These are phyloP conservation scores for Fusarium multiceps DNA, from an alignment of 2,329 filamentous ascomycete species.

Conservation along the genomic window DNA sequence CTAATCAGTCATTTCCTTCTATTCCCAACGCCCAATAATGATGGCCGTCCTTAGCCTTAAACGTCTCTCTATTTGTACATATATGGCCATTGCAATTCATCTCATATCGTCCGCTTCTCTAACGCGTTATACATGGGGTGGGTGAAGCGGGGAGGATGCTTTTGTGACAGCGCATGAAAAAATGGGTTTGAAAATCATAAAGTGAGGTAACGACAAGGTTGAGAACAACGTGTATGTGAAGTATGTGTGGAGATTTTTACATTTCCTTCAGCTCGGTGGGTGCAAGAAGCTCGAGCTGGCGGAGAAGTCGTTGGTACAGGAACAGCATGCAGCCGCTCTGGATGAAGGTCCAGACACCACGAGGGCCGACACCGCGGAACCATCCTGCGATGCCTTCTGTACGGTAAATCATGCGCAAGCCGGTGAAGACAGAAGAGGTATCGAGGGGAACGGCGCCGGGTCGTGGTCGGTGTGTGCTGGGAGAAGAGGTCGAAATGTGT, in stretches of 20 bases:
- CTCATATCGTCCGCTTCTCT: constrained; percentile 32
- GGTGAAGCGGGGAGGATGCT: constrained; percentile 12
- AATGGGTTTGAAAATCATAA: constrained; percentile 28
- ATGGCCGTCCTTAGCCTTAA: constrained; percentile 36
- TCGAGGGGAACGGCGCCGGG: constrained; percentile 84
- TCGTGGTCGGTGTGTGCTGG: constrained; percentile 82
- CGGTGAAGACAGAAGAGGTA: constrained; percentile 88
- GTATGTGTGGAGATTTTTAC: constrained; percentile 40
- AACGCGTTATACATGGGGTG: constrained; percentile 25
- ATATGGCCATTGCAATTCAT: constrained; percentile 42
- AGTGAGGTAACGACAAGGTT: constrained; percentile 31
- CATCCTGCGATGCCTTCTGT: constrained; percentile 89
- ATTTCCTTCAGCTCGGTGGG: constrained; percentile 48
- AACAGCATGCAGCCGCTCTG: constrained; percentile 98
- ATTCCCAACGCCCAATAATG: constrained; percentile 50
- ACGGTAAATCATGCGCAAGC: constrained; percentile 86
- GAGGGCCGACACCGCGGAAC: constrained; percentile 94
- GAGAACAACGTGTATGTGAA: constrained; percentile 25
- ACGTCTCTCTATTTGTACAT: constrained; percentile 44
- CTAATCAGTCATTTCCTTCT: constrained; percentile 41
- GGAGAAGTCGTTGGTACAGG: constrained; percentile 88
- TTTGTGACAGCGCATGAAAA: constrained; percentile 22
- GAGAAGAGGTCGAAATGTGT: constrained; percentile 88
- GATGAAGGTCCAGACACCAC: constrained; percentile 96
- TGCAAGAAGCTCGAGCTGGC: constrained; percentile 72